Percentiles rank a stretch among this genome's conserved stretches.
phyloP scores from a whole-genome alignment of 441 rosid genomes.

The Rhodomyrtus psidioides region DNA sequence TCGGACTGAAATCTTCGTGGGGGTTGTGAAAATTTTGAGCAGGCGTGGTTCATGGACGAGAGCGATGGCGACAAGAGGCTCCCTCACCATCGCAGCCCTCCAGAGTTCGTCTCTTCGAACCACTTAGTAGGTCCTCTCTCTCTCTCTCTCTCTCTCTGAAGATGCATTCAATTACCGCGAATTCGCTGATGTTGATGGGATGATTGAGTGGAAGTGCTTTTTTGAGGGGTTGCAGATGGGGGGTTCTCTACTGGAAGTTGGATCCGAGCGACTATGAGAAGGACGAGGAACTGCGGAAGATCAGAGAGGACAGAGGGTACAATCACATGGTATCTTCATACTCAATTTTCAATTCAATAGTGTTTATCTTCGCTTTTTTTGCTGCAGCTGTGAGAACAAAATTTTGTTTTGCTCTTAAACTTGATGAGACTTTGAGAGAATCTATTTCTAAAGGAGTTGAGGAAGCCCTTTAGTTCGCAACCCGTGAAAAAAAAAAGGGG shows the following conservation, averaged over 20 bases:
- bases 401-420: not conserved
- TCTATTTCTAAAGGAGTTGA: not conserved
- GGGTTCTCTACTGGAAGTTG: conserved; percentile 70
- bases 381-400: too few relatives aligned
- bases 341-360: not conserved
- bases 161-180: not conserved
- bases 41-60: conserved; percentile 93
- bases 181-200: not conserved
- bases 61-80: conserved; percentile 58
- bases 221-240: conserved; percentile 30
- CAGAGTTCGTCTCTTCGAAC: conserved; percentile 41
- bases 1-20: not conserved
- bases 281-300: conserved; percentile 45
- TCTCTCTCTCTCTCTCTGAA: not conserved
- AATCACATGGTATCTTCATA: conserved; percentile 49
- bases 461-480: not conserved
- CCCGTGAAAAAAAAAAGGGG: not conserved
- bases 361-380: not conserved
- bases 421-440: not conserved
- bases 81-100: conserved; percentile 54
- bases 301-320: conserved; percentile 72
- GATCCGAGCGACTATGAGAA: conserved; percentile 59
- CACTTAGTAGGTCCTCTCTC: conserved; percentile 38
- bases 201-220: not conserved
- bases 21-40: not conserved